phyloP scores from a whole-genome alignment of 1,139 yeast genomes.

The Yarrowia galli region DNA sequence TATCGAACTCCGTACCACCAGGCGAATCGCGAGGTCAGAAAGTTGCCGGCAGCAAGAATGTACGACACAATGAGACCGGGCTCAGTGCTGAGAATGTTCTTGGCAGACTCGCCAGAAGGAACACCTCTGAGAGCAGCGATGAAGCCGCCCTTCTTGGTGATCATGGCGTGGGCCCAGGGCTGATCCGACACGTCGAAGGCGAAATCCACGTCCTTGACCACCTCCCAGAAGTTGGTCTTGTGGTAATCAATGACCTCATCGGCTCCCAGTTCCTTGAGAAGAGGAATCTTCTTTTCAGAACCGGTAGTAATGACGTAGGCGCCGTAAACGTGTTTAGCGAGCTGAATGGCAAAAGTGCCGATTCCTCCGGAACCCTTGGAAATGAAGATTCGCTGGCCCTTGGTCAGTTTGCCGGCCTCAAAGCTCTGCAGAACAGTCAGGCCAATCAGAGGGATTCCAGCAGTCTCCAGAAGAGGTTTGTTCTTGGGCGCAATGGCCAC shows the following conservation, averaged over 20 bases:
- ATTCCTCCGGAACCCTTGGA: slow-evolving; percentile 36
- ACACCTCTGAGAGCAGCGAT: slow-evolving; percentile 12
- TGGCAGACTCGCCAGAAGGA: not conserved
- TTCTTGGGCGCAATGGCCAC: slow-evolving; percentile 23
- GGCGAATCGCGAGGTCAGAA: slow-evolving; percentile 1
- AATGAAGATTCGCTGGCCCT: slow-evolving; percentile 30
- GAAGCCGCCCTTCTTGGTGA: slow-evolving; percentile 22
- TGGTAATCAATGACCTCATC: slow-evolving; percentile 36
- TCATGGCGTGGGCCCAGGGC: slow-evolving; percentile 35
- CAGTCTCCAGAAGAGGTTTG: slow-evolving; percentile 6
- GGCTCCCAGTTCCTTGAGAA: slow-evolving; percentile 24
- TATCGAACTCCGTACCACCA: slow-evolving; percentile 26
- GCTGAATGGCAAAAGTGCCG: slow-evolving; percentile 35
- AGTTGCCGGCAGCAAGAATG: slow-evolving; percentile 14
- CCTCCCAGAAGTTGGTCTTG: slow-evolving; percentile 30
- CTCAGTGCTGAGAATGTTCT: not conserved
- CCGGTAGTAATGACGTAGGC: slow-evolving; percentile 29
- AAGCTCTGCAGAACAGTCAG: slow-evolving; percentile 22
- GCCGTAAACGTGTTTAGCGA: slow-evolving; percentile 35
- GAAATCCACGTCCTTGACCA: slow-evolving; percentile 38
- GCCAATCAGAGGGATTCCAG: slow-evolving; percentile 24
- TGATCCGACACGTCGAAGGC: slow-evolving; percentile 25
- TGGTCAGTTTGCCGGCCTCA: not conserved
- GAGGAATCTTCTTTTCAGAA: slow-evolving; percentile 21
- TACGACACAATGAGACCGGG: not conserved